A percentile compares a stretch with the other conserved stretches of the same genome.
These are phyloP conservation scores for Clarireedia paspali DNA, from an alignment of 2,329 filamentous ascomycete genomes.

Conservation along the genomic window DNA sequence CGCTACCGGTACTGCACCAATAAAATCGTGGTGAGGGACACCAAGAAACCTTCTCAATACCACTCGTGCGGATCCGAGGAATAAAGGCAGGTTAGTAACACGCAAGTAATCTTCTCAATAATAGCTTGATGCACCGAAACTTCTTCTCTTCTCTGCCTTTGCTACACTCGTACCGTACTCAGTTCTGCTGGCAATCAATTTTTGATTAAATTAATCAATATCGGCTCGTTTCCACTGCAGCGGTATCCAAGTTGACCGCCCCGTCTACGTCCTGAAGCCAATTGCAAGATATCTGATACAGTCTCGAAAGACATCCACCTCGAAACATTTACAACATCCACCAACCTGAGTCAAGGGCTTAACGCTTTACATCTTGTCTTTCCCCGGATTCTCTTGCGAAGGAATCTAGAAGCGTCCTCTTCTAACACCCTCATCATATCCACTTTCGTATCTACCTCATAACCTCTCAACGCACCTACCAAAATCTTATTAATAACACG, in stretches of 20 bases:
- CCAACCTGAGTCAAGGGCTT: too few species aligned
- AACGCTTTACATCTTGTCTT: background rate
- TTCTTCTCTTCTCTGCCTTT: too few species aligned
- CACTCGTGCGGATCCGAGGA: background rate
- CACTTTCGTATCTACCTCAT: constrained; percentile 15
- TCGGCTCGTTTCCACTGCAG: too few species aligned
- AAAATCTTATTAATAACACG: background rate
- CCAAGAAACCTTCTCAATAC: background rate
- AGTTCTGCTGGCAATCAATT: too few species aligned
- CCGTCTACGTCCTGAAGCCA: background rate
- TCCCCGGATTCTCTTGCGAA: background rate
- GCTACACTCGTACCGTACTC: too few species aligned
- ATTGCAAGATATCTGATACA: background rate
- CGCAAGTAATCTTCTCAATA: background rate
- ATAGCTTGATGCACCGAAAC: background rate
- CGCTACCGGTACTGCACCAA: background rate
- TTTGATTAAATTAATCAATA: too few species aligned
- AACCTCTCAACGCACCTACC: constrained; percentile 13
- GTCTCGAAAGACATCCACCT: background rate
- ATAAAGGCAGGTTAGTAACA: background rate
- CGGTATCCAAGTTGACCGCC: background rate
- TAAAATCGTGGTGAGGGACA: background rate
- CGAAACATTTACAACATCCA: background rate
- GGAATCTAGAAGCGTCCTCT: constrained; percentile 6
- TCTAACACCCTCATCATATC: constrained; percentile 1